Evolutionary conservation across 768 basidiomycete species (phyloP).

Genomic region (Inosperma sp.): DNA sequence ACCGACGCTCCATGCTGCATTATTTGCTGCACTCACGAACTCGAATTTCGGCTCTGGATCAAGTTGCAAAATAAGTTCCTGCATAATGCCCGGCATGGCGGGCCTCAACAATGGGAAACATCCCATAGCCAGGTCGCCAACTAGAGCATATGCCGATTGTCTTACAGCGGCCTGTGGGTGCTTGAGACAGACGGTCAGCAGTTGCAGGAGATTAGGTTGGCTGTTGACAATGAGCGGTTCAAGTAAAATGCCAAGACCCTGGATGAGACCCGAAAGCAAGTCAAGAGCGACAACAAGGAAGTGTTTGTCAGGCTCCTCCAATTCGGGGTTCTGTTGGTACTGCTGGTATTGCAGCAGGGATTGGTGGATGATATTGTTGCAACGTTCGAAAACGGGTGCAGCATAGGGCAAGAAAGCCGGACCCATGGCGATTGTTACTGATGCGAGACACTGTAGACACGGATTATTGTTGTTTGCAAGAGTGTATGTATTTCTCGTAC

Average conservation of each 20-base stretch:
- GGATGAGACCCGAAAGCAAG: slow-evolving; percentile 90
- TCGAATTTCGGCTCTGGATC: slow-evolving; percentile 91
- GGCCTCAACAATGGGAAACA: slow-evolving; percentile 86
- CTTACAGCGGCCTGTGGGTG: slow-evolving; percentile 94
- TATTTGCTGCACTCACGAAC: slow-evolving; percentile 96
- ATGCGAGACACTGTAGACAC: slow-evolving; percentile 78
- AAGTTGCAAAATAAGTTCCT: slow-evolving; percentile 82
- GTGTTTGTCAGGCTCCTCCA: slow-evolving; percentile 93
- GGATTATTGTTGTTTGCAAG: slow-evolving; percentile 8
- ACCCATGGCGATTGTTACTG: slow-evolving; percentile 95
- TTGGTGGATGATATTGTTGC: slow-evolving; percentile 76
- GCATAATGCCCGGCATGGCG: slow-evolving; percentile 84
- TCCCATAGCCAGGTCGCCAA: slow-evolving; percentile 96
- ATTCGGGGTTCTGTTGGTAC: slow-evolving; percentile 81
- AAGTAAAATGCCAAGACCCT: slow-evolving; percentile 80
- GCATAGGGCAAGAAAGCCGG: slow-evolving; percentile 85
- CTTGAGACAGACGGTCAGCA: slow-evolving; percentile 87
- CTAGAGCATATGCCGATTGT: slow-evolving; percentile 96
- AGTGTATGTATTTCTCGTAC: slow-evolving; percentile 39
- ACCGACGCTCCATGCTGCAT: slow-evolving; percentile 99
- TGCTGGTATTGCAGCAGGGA: slow-evolving; percentile 83
- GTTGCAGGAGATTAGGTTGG: slow-evolving; percentile 72
- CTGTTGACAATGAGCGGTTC: slow-evolving; percentile 64
- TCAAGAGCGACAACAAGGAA: slow-evolving; percentile 99
- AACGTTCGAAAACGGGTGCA: slow-evolving; percentile 88